Evolutionary conservation across 75 land plant genomes (phyloP).

Genomic region (Chamaecyparis obtusa): DNA sequence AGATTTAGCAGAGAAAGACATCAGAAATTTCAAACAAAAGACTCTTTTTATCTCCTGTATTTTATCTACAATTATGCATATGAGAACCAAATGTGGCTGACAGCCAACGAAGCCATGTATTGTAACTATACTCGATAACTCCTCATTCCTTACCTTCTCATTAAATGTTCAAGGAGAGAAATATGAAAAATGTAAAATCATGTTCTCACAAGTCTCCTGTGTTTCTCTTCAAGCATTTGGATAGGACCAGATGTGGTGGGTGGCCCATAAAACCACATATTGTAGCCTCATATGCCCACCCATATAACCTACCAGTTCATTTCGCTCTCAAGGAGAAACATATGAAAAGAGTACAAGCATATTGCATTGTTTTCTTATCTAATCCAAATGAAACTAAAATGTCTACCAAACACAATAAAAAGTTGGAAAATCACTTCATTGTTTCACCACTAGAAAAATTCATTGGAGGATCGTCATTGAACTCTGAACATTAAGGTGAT

Average conservation of each 20-base stretch:
- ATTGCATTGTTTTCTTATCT: too few species aligned
- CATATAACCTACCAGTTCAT: not conserved
- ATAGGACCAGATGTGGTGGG: not conserved
- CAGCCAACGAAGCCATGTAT: not conserved
- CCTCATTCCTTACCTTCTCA: not conserved
- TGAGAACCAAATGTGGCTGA: not conserved
- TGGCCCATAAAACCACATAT: not conserved
- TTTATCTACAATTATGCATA: not conserved
- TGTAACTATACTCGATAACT: not conserved
- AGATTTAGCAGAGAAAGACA: not conserved
- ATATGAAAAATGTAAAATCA: not conserved
- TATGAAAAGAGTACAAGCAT: not conserved
- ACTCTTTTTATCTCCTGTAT: not conserved
- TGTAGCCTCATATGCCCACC: not conserved
- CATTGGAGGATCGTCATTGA: too few species aligned
- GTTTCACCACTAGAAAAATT: not conserved
- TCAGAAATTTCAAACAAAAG: not conserved
- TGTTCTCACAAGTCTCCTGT: not conserved
- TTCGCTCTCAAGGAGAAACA: not conserved
- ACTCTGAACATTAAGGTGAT: not conserved
- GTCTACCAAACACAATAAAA: not conserved
- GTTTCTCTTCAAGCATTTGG: not conserved
- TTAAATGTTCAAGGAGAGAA: not conserved
- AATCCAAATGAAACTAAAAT: not conserved
- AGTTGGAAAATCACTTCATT: not conserved